phyloP scores from a whole-genome alignment of 139 green algal species.

The Nannochloris sp. region DNA sequence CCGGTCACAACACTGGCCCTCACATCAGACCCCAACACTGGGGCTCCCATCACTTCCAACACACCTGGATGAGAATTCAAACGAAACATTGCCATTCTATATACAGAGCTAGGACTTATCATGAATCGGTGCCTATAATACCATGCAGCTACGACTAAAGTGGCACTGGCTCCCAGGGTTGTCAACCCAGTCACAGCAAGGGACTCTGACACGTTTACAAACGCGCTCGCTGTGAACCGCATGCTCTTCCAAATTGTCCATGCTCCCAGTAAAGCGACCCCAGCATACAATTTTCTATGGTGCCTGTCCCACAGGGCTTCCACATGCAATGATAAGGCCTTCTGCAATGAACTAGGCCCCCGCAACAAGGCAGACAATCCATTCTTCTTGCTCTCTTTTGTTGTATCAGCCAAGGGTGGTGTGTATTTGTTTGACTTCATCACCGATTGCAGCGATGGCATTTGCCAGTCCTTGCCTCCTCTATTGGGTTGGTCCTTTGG shows the following conservation, averaged over 20 bases:
- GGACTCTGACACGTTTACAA: conserved; percentile 47
- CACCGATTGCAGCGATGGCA: too few relatives aligned
- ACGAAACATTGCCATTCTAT: conserved; percentile 47
- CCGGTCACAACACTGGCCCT: conserved; percentile 54
- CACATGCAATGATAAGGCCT: conserved; percentile 40
- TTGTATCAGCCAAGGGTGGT: too few relatives aligned
- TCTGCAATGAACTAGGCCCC: conserved; percentile 24
- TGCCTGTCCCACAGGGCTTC: conserved; percentile 50
- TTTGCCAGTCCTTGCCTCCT: too few relatives aligned
- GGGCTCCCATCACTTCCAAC: conserved; percentile 68
- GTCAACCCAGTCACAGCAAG: conserved; percentile 47
- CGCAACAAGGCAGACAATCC: not conserved
- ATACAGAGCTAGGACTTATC: conserved; percentile 46
- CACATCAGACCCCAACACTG: conserved; percentile 47
- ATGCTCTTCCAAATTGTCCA: conserved; percentile 47
- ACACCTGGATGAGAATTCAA: conserved; percentile 58
- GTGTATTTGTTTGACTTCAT: too few relatives aligned
- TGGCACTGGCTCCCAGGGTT: not conserved
- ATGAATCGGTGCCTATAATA: conserved; percentile 18
- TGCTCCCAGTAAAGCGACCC: conserved; percentile 9
- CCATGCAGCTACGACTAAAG: not conserved
- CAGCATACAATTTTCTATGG: conserved; percentile 19
- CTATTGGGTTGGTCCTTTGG: too few relatives aligned
- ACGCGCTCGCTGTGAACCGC: conserved; percentile 28
- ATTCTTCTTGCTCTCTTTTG: too few relatives aligned